Percentiles rank a stretch among this genome's conserved stretches.
phyloP scores from a whole-genome alignment of 1,139 yeast species.

The Meyerozyma sp. region DNA sequence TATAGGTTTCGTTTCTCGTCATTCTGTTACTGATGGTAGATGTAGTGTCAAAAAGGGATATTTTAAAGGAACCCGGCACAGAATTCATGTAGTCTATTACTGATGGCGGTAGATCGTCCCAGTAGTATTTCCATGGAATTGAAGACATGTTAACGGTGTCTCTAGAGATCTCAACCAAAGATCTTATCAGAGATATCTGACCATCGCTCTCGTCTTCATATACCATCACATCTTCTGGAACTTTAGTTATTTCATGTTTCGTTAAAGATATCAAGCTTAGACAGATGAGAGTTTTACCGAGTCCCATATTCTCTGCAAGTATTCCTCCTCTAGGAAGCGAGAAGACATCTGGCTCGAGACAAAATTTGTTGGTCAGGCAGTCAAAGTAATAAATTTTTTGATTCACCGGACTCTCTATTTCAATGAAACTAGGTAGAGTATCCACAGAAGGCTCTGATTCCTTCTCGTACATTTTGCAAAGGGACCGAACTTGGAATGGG shows the following conservation, averaged over 20 bases:
- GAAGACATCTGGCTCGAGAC: constrained; percentile 32
- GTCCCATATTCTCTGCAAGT: constrained; percentile 72
- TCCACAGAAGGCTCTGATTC: constrained; percentile 34
- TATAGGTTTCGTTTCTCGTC: neutral
- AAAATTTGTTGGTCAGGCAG: constrained; percentile 20
- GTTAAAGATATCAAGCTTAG: constrained; percentile 55
- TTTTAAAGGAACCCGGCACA: constrained; percentile 42
- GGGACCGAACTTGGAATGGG: constrained; percentile 53
- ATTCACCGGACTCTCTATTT: constrained; percentile 9
- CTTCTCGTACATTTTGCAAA: constrained; percentile 52
- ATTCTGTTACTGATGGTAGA: neutral
- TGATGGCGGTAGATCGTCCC: constrained; percentile 37
- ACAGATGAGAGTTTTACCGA: constrained; percentile 68
- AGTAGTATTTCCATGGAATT: constrained; percentile 52
- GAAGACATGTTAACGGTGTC: constrained; percentile 39
- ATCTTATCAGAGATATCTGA: constrained; percentile 6
- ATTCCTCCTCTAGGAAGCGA: constrained; percentile 60
- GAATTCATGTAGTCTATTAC: constrained; percentile 29
- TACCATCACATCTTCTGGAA: constrained; percentile 32
- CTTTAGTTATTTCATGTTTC: constrained; percentile 42
- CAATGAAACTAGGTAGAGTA: constrained; percentile 40
- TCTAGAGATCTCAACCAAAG: constrained; percentile 39
- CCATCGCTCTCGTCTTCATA: constrained; percentile 6
- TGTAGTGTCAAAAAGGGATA: constrained; percentile 14
- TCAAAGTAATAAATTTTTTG: constrained; percentile 29